A percentile compares a stretch with the other conserved stretches of the same genome.
Conservation (phyloP, 306 rosid species). For the Myrica gale region DNA sequence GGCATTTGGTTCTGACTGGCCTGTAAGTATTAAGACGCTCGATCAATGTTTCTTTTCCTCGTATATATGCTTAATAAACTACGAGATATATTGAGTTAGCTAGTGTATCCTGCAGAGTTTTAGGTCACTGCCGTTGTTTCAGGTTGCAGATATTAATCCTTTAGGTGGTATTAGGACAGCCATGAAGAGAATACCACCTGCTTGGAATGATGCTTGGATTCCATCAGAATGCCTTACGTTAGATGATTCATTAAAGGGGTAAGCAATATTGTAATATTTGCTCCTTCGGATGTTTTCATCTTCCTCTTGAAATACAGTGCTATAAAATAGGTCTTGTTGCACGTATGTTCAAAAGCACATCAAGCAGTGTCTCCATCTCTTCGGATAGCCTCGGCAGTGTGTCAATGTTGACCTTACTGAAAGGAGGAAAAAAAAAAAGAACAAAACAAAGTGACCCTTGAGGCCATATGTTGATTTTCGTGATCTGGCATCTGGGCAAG, state of each 20-base stretch:
- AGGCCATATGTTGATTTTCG: too few relatives aligned
- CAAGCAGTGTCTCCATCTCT: too few relatives aligned
- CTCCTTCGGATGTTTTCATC: constrained; percentile 15
- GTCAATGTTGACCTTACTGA: too few relatives aligned
- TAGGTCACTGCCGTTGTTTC: constrained; percentile 24
- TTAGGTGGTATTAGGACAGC: constrained; percentile 68
- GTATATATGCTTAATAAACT: neutral
- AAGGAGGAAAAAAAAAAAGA: too few relatives aligned
- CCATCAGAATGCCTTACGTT: constrained; percentile 66
- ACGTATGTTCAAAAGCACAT: neutral
- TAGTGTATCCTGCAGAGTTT: constrained; percentile 5
- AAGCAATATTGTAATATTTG: constrained; percentile 24
- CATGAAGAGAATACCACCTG: constrained; percentile 56
- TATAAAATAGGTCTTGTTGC: neutral
- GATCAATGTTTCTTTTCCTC: constrained; percentile 2
- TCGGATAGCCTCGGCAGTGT: too few relatives aligned
- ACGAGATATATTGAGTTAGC: neutral
- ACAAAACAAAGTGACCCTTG: too few relatives aligned
- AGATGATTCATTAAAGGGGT: constrained; percentile 72
- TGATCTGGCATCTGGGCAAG: too few relatives aligned
- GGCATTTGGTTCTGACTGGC: constrained; percentile 89
- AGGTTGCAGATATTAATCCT: constrained; percentile 73
- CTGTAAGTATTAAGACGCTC: constrained; percentile 47
- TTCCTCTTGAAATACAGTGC: neutral
- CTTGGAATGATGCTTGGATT: constrained; percentile 67